phyloP scores from a whole-genome alignment of 768 basidiomycete species.

The Mycena galopus region DNA sequence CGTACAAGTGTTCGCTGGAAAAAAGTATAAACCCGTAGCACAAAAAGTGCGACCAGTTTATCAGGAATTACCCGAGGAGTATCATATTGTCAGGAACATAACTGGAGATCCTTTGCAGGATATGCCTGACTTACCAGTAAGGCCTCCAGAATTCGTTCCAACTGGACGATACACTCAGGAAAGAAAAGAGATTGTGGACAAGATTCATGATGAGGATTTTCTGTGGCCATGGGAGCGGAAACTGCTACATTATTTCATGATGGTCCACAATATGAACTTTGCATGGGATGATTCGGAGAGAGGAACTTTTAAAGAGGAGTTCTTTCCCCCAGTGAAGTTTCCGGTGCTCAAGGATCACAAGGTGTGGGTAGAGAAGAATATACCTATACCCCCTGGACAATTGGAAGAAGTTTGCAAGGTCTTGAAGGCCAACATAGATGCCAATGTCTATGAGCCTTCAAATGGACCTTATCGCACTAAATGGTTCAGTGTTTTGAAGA shows the following conservation, averaged over 20 bases:
- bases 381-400: neutral
- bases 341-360: neutral
- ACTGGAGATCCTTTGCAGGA: neutral
- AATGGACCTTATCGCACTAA: neutral
- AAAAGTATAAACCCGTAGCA: too few species aligned
- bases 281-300: neutral
- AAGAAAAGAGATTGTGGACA: neutral
- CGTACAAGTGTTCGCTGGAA: too few species aligned
- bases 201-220: neutral
- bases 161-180: neutral
- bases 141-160: neutral
- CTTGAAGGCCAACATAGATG: neutral
- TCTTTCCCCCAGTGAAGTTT: neutral
- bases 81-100: neutral
- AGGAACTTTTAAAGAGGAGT: neutral
- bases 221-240: neutral
- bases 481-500: neutral
- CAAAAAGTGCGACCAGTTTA: too few species aligned
- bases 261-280: neutral
- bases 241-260: neutral
- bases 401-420: neutral
- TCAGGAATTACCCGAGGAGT: neutral
- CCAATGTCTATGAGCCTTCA: neutral
- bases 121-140: neutral
- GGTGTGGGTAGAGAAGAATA: neutral